Base-by-base conservation (phyloP, 805 yeast species). In the Ogataea nakhonphanomensis region DNA sequence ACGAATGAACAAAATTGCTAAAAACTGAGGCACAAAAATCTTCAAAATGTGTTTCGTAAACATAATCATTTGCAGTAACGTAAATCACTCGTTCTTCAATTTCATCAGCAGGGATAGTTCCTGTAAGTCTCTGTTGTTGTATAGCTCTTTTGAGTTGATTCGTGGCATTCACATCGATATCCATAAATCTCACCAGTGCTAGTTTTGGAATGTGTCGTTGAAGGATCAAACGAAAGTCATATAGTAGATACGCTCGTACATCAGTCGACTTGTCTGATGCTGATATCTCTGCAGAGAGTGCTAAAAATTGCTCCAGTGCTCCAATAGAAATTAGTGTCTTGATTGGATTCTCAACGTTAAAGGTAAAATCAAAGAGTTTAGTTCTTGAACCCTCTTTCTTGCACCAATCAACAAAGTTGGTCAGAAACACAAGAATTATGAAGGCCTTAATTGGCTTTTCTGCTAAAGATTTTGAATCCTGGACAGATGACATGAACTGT, bases 321-420 rank as follows among this genome's bases (percentile, higher is more conserved):
- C 91, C 93, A 23, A 73, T 65, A 35, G 76, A 76, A 7, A 83
- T 78, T 12, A 77, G 71, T 35, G 64, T 59, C 26, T 74, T 74
- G 65, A 83, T 72, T 42, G 86, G 85, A 23, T 67, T 68, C 45
- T 81, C 74, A 21, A 83, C 76, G 24, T 44, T 40, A 2, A 40
- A 10, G 1, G 50, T 27, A 50, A 81, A 82, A 46, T 80, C 81
- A 45, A 69, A 74, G 23, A 67, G 62, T 14, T 58, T 50, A 0
- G 70, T 66, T 44, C 83, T 66, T 5, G 56, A 37, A 2, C 65
- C 54, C 4, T 70, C 65, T 7, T 61, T 47, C 53, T 82, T 84
- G 57, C 88, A 81, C 90, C 89, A 82, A 7, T 74, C 69, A 37
- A 79, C 74, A 51, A 82, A 79, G 36, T 68, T 67, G 1, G 84